Conservation (phyloP, 108 stramenopile genomes). For the Cyclotella cryptica region DNA sequence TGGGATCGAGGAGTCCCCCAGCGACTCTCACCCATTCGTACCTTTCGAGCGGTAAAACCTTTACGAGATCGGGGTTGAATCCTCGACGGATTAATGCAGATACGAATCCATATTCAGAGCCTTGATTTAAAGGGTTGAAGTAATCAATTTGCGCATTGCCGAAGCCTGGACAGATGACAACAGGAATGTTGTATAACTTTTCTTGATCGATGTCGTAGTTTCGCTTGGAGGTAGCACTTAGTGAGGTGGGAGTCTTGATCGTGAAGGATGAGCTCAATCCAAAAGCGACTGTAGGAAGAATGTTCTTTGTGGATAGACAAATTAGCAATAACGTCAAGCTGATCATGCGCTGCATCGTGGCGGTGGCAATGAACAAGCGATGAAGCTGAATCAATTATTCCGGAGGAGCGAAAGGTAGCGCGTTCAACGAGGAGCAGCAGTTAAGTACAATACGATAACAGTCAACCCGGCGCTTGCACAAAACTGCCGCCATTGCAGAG, state of each 20-base stretch:
- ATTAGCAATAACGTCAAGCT: background rate
- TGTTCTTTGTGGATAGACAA: background rate
- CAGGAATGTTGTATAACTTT: conserved; percentile 29
- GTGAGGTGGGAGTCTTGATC: background rate
- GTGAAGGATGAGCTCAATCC: background rate
- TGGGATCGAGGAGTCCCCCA: conserved; percentile 70
- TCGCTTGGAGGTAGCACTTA: too few relatives aligned
- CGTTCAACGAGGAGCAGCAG: too few relatives aligned
- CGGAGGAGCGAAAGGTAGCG: too few relatives aligned
- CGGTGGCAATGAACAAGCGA: too few relatives aligned
- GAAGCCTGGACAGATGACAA: conserved; percentile 81
- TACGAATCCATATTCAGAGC: conserved; percentile 50
- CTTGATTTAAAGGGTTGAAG: conserved; percentile 55
- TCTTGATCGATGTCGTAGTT: conserved; percentile 7
- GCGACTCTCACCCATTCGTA: conserved; percentile 89
- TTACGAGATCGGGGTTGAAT: conserved; percentile 60
- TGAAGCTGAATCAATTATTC: too few relatives aligned
- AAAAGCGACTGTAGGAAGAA: background rate
- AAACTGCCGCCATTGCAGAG: too few relatives aligned
- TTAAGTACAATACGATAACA: too few relatives aligned
- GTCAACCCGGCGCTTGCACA: too few relatives aligned
- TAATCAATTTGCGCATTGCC: conserved; percentile 87
- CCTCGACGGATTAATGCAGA: conserved; percentile 61
- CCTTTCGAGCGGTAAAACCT: conserved; percentile 76
- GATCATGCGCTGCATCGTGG: background rate